These are phyloP conservation scores for Poronia punctata DNA, from an alignment of 495 filamentous ascomycete species.

Conservation along the genomic window DNA sequence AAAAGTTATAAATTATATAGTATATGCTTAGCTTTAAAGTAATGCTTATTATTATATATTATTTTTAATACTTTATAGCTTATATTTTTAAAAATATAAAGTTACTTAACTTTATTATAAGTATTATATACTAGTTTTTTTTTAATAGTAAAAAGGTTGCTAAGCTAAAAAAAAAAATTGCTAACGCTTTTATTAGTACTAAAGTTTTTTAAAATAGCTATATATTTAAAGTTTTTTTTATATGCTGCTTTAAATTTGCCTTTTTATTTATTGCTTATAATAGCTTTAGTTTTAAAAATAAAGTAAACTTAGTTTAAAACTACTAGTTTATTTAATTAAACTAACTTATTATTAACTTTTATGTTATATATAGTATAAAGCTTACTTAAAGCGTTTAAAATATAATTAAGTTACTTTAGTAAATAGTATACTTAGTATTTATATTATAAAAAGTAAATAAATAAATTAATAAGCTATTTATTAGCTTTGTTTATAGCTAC, in stretches of 20 bases:
- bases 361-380: not conserved
- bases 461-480: not conserved
- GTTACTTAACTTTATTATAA: not conserved
- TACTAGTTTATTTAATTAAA: not conserved
- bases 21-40: not conserved
- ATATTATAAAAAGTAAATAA: not conserved
- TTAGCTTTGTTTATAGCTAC: not conserved
- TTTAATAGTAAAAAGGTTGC: not conserved
- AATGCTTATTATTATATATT: not conserved
- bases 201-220: too few relatives aligned
- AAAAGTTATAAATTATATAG: not conserved
- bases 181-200: not conserved
- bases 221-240: too few relatives aligned
- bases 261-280: not conserved
- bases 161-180: not conserved
- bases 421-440: not conserved
- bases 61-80: not conserved
- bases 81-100: not conserved
- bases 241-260: not conserved
- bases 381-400: too few relatives aligned
- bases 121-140: not conserved
- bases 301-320: not conserved
- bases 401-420: not conserved
- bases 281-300: not conserved
- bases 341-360: not conserved